A percentile compares a stretch with the other conserved stretches of the same genome.
These are phyloP conservation scores for Colletotrichum tamarilloi DNA, from an alignment of 2,329 filamentous ascomycete species.

Conservation along the genomic window DNA sequence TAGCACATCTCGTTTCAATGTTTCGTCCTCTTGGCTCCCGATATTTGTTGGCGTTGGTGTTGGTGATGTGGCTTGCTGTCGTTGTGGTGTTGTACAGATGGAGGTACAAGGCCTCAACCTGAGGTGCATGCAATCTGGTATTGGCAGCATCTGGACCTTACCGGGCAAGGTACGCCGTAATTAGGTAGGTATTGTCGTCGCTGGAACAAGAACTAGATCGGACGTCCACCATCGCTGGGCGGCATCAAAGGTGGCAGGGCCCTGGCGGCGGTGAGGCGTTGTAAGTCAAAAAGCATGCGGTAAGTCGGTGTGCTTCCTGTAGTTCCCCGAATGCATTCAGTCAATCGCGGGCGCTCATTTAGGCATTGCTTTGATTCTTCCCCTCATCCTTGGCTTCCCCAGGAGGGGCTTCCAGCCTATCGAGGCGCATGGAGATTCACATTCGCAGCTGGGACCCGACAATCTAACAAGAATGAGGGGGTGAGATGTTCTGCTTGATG, in stretches of 20 bases:
- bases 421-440: neutral
- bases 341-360: neutral
- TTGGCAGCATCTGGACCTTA: neutral
- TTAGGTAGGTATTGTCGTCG: neutral
- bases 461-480: neutral
- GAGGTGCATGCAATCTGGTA: neutral
- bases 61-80: neutral
- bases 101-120: neutral
- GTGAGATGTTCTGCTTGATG: neutral
- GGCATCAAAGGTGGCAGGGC: constrained; percentile 4
- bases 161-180: no score
- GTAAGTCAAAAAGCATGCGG: neutral
- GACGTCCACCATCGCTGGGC: constrained; percentile 13
- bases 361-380: neutral
- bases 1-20: neutral
- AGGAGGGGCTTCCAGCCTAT: neutral
- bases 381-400: neutral
- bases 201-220: neutral
- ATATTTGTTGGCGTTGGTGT: neutral
- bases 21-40: neutral
- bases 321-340: constrained; percentile 5
- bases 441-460: neutral
- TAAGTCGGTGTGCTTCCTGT: neutral
- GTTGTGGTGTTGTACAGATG: neutral
- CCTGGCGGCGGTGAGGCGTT: constrained; percentile 16